A percentile compares a stretch with the other conserved stretches of the same genome.
These are phyloP conservation scores for Ophiognomonia clavigignenti-juglandacearum DNA, from an alignment of 2,329 filamentous ascomycete genomes.

Conservation along the genomic window DNA sequence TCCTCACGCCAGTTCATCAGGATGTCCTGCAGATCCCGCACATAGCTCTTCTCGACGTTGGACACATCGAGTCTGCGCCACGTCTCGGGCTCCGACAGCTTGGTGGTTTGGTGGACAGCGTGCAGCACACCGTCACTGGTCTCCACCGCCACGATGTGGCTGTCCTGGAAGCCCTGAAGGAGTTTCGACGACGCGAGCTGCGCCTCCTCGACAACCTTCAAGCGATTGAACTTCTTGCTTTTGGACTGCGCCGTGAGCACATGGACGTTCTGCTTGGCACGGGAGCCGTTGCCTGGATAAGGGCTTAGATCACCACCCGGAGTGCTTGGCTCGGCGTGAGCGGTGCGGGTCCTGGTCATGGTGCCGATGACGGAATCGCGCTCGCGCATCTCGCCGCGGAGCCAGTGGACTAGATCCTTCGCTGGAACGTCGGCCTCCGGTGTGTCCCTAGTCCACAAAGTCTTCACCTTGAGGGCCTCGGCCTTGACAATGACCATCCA, in stretches of 20 bases:
- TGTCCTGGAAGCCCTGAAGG: slow-evolving; percentile 66
- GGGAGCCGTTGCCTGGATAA: slow-evolving; percentile 22
- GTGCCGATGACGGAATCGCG: slow-evolving; percentile 54
- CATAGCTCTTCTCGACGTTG: slow-evolving; percentile 73
- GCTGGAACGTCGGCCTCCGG: slow-evolving; percentile 70
- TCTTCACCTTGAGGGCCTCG: slow-evolving; percentile 74
- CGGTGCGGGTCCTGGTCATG: slow-evolving; percentile 15
- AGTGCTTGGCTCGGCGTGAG: slow-evolving; percentile 1
- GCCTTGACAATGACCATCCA: slow-evolving; percentile 90
- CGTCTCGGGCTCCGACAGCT: slow-evolving; percentile 72
- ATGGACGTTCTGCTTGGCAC: slow-evolving; percentile 66
- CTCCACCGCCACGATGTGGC: slow-evolving; percentile 83
- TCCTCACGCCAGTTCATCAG: slow-evolving; percentile 57
- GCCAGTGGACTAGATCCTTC: slow-evolving; percentile 70
- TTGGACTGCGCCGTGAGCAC: slow-evolving; percentile 79
- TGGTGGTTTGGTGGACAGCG: slow-evolving; percentile 66
- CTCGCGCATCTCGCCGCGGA: slow-evolving; percentile 78
- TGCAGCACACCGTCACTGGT: slow-evolving; percentile 80
- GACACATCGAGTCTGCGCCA: slow-evolving; percentile 79
- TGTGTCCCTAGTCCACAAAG: slow-evolving; percentile 68
- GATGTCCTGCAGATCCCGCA: slow-evolving; percentile 76
- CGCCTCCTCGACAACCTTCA: slow-evolving; percentile 78
- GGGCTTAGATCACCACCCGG: slow-evolving; percentile 4
- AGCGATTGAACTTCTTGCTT: slow-evolving; percentile 88
- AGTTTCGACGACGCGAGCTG: slow-evolving; percentile 55